Conservation (phyloP, 2,329 filamentous ascomycete species). For the Alternaria sp. region DNA sequence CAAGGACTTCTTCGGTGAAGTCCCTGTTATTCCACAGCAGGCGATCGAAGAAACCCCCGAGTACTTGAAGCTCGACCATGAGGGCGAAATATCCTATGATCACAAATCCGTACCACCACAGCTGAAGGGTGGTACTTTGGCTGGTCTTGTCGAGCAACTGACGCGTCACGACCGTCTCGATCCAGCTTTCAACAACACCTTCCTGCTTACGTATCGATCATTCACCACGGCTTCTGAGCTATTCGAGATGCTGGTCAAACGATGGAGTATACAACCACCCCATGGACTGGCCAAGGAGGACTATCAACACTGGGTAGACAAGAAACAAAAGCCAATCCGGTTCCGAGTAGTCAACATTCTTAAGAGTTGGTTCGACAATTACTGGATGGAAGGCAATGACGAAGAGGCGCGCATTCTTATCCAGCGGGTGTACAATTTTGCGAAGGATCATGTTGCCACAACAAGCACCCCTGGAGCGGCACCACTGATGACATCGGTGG, state of each 20-base stretch:
- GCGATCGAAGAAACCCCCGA: conserved; percentile 79
- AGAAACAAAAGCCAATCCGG: conserved; percentile 93
- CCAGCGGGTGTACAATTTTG: conserved; percentile 87
- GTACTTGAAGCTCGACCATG: conserved; percentile 84
- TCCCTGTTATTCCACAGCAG: conserved; percentile 54
- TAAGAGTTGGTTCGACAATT: conserved; percentile 98
- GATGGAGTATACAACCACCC: conserved; percentile 92
- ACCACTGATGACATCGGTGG: conserved; percentile 83
- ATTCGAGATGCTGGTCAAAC: conserved; percentile 88
- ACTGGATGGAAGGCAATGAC: conserved; percentile 96
- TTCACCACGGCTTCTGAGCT: conserved; percentile 91
- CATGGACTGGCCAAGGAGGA: conserved; percentile 77
- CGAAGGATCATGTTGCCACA: conserved; percentile 87
- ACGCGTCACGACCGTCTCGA: conserved; percentile 96
- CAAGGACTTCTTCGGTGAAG: conserved; percentile 60
- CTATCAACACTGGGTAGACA: conserved; percentile 86
- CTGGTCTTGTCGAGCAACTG: conserved; percentile 90
- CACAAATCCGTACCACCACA: conserved; percentile 75
- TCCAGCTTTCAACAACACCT: conserved; percentile 95
- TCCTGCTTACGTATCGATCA: conserved; percentile 93
- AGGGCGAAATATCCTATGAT: conserved; percentile 89
- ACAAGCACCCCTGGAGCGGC: conserved; percentile 90
- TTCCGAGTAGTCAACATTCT: conserved; percentile 97
- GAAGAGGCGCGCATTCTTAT: conserved; percentile 85
- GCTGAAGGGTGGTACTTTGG: conserved; percentile 86